Evolutionary conservation across 2,329 filamentous ascomycete genomes (phyloP).

Genomic region (Fusarium tuaranense): DNA sequence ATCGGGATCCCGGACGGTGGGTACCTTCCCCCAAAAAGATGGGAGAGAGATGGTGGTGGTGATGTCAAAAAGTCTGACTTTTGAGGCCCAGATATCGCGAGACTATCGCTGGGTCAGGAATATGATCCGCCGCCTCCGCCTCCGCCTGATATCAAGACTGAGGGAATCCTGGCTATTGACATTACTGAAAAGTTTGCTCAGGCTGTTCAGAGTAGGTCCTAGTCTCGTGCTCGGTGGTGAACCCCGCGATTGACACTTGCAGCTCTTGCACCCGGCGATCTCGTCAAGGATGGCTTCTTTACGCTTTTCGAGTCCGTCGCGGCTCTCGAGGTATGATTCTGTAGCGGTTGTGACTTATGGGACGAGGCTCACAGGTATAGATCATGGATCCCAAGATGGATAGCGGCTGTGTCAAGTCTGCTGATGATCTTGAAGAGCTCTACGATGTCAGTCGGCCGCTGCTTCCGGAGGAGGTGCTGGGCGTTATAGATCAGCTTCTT

Average conservation of each 20-base stretch:
- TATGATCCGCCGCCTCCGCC: slow-evolving; percentile 47
- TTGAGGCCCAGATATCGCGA: slow-evolving; percentile 52
- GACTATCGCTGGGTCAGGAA: slow-evolving; percentile 54
- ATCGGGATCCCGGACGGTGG: slow-evolving; percentile 52
- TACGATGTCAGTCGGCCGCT: slow-evolving; percentile 79
- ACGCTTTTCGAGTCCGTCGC: slow-evolving; percentile 95
- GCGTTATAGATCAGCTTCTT: slow-evolving; percentile 93
- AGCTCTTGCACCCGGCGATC: slow-evolving; percentile 83
- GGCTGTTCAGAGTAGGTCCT: slow-evolving; percentile 63
- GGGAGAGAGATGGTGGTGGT: not conserved
- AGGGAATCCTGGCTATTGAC: slow-evolving; percentile 67
- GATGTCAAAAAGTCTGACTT: slow-evolving; percentile 41
- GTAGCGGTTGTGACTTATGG: no score
- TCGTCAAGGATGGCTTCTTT: slow-evolving; percentile 94
- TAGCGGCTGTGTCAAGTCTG: slow-evolving; percentile 83
- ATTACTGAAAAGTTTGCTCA: slow-evolving; percentile 68
- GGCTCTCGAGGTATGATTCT: slow-evolving; percentile 74
- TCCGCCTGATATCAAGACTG: slow-evolving; percentile 55
- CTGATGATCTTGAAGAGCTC: slow-evolving; percentile 84
- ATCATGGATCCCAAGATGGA: slow-evolving; percentile 99
- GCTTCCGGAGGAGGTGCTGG: slow-evolving; percentile 83
- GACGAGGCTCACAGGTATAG: slow-evolving; percentile 59
- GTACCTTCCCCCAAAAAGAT: slow-evolving; percentile 21
- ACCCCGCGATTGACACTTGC: slow-evolving; percentile 30
- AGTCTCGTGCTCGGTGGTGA: slow-evolving; percentile 7